Evolutionary conservation across 768 basidiomycete species (phyloP), one percentile per base, ranked within the genome.

Genomic region (Leccinum disarticulatum): DNA sequence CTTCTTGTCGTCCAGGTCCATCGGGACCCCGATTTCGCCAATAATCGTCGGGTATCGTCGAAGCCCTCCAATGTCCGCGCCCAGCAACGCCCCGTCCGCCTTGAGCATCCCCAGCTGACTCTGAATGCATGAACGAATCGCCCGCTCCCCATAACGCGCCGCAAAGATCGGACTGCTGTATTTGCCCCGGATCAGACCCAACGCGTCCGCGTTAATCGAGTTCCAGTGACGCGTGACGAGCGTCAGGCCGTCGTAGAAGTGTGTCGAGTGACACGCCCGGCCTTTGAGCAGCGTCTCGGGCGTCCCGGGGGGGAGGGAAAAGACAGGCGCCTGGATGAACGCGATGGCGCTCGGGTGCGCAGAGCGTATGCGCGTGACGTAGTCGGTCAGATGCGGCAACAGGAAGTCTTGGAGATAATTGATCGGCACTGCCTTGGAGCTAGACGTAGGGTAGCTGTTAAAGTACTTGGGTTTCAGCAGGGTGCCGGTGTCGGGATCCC

Each of bases 231-330:
- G 81, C 35, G 91, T 91, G n/a, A 98, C 79, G 46, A 98, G 83
- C 0, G 96, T 98, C 43, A 98, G 77, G 1, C 95, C 95, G 66
- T 98, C 95, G 68, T 98, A 98, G 72, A 94, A 98, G 72, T 98
- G 96, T 0, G 87, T 80, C 4, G 90, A 87, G 64, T 91, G 88
- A 33, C 77, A 84, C 30, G 82, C 87, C 2, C 88, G 85, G 2
- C 95, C 87, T 14, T 83, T 80, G 17, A 86, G 73, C 14, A 87
- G 73, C 9, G 82, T 80, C 25, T 82, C 80, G 8, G 82, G 80
- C 1, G 86, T 71, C 25, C 73, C 65, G 0, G 95, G 93, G 0
- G 95, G 96, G 2, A 77, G 75, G 0, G 85, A 87, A 69, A 98
- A 98, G 1, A 98, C 93, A 6, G 95, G 92, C 0, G 93, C 91